phyloP scores from a whole-genome alignment of 352 stramenopile species.

The Saprolegnia diclina region DNA sequence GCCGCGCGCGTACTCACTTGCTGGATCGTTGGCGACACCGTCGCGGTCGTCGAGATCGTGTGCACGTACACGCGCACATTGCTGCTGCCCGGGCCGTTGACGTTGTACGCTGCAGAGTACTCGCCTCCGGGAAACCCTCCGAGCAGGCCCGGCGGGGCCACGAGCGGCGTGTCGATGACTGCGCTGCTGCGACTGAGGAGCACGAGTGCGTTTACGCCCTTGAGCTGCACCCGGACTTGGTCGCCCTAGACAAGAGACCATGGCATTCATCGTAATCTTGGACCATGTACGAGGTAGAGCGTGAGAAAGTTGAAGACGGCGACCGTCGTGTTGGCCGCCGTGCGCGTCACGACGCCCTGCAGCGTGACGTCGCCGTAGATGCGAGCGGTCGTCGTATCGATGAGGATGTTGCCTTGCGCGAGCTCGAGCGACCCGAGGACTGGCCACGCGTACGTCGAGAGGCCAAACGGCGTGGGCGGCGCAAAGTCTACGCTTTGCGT shows the following conservation, averaged over 20 bases:
- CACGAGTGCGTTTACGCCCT: slow-evolving; percentile 79
- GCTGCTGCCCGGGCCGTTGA: slow-evolving; percentile 89
- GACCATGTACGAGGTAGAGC: slow-evolving; percentile 72
- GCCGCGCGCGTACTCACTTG: slow-evolving; percentile 76
- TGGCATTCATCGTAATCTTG: background rate
- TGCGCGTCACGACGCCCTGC: slow-evolving; percentile 54
- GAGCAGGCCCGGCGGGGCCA: slow-evolving; percentile 78
- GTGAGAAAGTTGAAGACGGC: slow-evolving; percentile 95
- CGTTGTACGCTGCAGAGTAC: slow-evolving; percentile 86
- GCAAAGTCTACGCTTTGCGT: background rate
- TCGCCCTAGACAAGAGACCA: slow-evolving; percentile 27
- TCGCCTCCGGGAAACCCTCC: slow-evolving; percentile 90
- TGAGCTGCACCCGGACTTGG: slow-evolving; percentile 78
- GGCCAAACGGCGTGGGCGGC: slow-evolving; percentile 31
- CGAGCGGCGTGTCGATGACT: slow-evolving; percentile 86
- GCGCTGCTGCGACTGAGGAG: slow-evolving; percentile 89
- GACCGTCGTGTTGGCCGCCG: slow-evolving; percentile 75
- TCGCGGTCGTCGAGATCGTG: slow-evolving; percentile 84
- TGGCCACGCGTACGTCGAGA: slow-evolving; percentile 53
- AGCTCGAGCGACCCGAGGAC: slow-evolving; percentile 78
- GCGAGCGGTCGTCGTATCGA: slow-evolving; percentile 59
- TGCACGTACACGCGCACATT: slow-evolving; percentile 89
- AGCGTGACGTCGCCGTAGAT: slow-evolving; percentile 55
- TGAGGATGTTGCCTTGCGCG: slow-evolving; percentile 58
- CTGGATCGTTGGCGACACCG: slow-evolving; percentile 86